Percentiles rank a stretch among this genome's conserved stretches.
Evolutionary conservation across 495 filamentous ascomycete genomes (phyloP).

Genomic region (Hypoxylon intermedium): DNA sequence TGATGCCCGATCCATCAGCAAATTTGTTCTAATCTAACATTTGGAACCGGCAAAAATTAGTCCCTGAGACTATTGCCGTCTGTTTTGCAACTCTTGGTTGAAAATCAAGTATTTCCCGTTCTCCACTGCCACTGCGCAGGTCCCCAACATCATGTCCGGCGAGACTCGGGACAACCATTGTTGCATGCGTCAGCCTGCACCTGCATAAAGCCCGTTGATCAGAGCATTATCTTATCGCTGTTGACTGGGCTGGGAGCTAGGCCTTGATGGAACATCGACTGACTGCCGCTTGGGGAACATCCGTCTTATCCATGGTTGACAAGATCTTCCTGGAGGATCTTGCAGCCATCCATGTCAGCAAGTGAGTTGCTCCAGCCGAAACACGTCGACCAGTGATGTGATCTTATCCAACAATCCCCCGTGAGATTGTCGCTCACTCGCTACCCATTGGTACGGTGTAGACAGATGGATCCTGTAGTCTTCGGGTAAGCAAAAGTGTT

Average conservation of each 20-base stretch:
- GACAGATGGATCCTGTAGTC: constrained; percentile 1
- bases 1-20: no score
- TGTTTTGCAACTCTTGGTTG: no score
- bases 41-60: neutral
- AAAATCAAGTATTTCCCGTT: constrained; percentile 4
- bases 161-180: constrained; percentile 18
- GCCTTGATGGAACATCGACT: constrained; percentile 7
- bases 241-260: neutral
- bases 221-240: constrained; percentile 33
- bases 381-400: constrained; percentile 1
- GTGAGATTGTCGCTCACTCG: constrained; percentile 12
- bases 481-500: constrained; percentile 18
- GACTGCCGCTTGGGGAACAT: constrained; percentile 22
- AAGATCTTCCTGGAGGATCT: constrained; percentile 29
- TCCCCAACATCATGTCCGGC: constrained; percentile 41
- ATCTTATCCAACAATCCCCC: constrained; percentile 4
- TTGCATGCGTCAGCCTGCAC: constrained; percentile 33
- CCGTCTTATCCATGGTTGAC: constrained; percentile 19
- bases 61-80: neutral
- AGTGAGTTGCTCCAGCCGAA: constrained; percentile 8
- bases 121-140: constrained; percentile 24
- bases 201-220: constrained; percentile 36
- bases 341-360: constrained; percentile 23
- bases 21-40: neutral
- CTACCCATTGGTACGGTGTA: constrained; percentile 11